Evolutionary conservation across 768 basidiomycete species (phyloP).

Genomic region (Gymnopilus dilepis): DNA sequence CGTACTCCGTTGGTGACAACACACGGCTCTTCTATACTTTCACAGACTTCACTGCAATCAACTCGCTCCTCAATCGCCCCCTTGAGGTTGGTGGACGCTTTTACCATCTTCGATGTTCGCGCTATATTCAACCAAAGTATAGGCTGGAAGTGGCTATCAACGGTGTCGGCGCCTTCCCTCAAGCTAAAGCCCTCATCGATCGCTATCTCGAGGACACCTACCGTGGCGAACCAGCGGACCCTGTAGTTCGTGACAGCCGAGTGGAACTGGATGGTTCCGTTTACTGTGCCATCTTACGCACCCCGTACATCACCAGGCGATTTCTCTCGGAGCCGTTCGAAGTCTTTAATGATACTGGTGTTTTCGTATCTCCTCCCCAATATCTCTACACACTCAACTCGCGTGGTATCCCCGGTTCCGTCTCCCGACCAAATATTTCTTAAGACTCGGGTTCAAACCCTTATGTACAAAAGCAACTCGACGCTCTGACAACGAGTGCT

Average conservation of each 20-base stretch:
- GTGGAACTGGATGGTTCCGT: neutral
- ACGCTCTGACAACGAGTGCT: neutral
- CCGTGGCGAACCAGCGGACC: neutral
- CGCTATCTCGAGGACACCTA: neutral
- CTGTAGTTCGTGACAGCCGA: neutral
- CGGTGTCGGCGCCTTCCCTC: neutral
- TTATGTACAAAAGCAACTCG: neutral
- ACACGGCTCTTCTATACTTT: too few relatives aligned
- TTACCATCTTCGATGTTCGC: neutral
- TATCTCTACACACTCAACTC: conserved; percentile 1
- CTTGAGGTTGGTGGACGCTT: neutral
- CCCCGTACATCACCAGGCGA: neutral
- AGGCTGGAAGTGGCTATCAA: conserved; percentile 6
- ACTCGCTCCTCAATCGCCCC: neutral
- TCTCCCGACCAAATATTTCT: neutral
- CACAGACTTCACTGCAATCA: neutral
- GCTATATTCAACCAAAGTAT: conserved; percentile 1
- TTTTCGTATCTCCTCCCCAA: neutral
- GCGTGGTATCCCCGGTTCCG: neutral
- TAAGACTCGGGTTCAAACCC: neutral
- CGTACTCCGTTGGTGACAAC: too few relatives aligned
- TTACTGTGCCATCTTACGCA: conserved; percentile 1
- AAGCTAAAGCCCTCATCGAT: neutral
- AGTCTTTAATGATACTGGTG: neutral
- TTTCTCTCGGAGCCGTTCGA: neutral